Evolutionary conservation across 2,329 filamentous ascomycete genomes (phyloP).

Genomic region (Penicillium hordei): DNA sequence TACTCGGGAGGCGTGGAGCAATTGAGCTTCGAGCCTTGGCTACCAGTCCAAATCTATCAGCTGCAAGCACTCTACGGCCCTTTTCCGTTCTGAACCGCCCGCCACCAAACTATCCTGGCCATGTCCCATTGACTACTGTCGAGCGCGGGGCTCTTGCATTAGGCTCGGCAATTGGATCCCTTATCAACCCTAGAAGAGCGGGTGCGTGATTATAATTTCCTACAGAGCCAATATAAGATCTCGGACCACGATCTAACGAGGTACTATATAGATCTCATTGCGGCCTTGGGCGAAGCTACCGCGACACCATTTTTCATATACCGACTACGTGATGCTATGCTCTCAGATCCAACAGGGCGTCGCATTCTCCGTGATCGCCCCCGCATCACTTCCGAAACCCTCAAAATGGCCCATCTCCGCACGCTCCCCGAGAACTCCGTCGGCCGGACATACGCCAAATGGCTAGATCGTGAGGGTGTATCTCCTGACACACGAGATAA

Average conservation of each 20-base stretch:
- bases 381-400: conserved; percentile 73
- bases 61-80: conserved; percentile 35
- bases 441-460: conserved; percentile 77
- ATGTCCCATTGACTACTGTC: conserved; percentile 78
- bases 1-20: conserved; percentile 24
- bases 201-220: conserved; percentile 50
- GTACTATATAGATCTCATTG: conserved; percentile 74
- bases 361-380: conserved; percentile 89
- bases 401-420: conserved; percentile 70
- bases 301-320: conserved; percentile 93
- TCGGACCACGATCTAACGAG: conserved; percentile 4
- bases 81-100: conserved; percentile 88
- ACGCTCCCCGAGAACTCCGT: conserved; percentile 70
- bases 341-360: conserved; percentile 76
- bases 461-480: conserved; percentile 93
- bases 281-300: conserved; percentile 89
- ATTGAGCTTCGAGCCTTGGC: conserved; percentile 16
- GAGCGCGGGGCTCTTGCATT: conserved; percentile 72
- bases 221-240: not conserved
- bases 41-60: conserved; percentile 4
- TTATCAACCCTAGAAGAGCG: conserved; percentile 75
- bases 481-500: conserved; percentile 80
- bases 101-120: conserved; percentile 82
- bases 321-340: conserved; percentile 89
- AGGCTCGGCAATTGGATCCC: conserved; percentile 59